phyloP scores from a whole-genome alignment of 352 stramenopile genomes.

The Globisporangium barbulae region DNA sequence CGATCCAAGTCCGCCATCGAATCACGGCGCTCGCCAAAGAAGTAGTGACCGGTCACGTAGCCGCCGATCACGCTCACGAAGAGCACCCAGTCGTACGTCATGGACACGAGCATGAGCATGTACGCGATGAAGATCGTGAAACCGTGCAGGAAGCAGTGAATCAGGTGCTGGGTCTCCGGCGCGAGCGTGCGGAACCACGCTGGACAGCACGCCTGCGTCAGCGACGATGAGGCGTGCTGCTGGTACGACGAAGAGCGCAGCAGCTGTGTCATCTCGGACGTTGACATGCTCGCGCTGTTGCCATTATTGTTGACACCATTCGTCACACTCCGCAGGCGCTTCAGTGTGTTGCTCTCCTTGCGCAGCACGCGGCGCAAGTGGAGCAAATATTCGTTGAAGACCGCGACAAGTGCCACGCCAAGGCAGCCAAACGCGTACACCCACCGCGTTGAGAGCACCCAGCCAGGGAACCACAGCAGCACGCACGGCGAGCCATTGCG shows the following conservation, averaged over 20 bases:
- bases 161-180: constrained; percentile 46
- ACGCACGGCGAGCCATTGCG: constrained; percentile 41
- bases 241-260: constrained; percentile 37
- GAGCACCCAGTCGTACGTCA: constrained; percentile 73
- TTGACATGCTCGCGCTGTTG: constrained; percentile 9
- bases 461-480: constrained; percentile 72
- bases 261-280: constrained; percentile 33
- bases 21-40: constrained; percentile 64
- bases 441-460: constrained; percentile 54
- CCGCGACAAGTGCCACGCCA: constrained; percentile 45
- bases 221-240: constrained; percentile 15
- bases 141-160: constrained; percentile 56
- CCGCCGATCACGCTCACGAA: constrained; percentile 51
- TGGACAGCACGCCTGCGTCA: constrained; percentile 33
- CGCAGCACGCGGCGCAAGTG: constrained; percentile 59
- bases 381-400: constrained; percentile 77
- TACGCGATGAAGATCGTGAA: constrained; percentile 66
- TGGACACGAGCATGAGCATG: constrained; percentile 79
- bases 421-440: constrained; percentile 53
- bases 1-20: constrained; percentile 23
- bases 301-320: constrained; percentile 14
- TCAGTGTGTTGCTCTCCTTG: constrained; percentile 54
- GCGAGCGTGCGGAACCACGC: constrained; percentile 56
- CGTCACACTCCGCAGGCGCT: constrained; percentile 21
- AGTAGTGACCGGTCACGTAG: constrained; percentile 62